A percentile compares a stretch with the other conserved stretches of the same genome.
These are phyloP conservation scores for Chytriomyces sp. DNA, from an alignment of 192 early-diverging fungal species.

Conservation along the genomic window DNA sequence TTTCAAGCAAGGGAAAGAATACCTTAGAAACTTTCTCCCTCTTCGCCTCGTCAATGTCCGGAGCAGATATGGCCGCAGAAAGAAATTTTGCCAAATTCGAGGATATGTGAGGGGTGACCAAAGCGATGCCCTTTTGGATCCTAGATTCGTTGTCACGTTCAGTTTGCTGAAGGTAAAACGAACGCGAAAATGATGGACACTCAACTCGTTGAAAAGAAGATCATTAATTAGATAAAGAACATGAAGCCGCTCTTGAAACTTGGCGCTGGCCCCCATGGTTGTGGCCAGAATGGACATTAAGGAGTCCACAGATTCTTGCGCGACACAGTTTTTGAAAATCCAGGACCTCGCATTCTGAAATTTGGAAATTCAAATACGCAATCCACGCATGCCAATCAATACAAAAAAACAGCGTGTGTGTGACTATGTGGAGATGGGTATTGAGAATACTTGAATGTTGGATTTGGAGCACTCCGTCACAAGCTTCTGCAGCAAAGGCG, in stretches of 20 bases:
- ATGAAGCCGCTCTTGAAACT: conserved; percentile 15
- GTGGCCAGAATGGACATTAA: background rate
- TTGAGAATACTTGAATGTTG: conserved; percentile 12
- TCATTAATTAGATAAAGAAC: conserved; percentile 16
- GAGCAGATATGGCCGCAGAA: background rate
- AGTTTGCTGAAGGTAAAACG: background rate
- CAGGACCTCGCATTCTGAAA: background rate
- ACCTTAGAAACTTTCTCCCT: conserved; percentile 8
- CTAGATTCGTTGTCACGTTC: background rate
- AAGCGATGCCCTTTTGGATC: background rate
- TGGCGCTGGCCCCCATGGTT: background rate
- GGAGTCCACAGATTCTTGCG: background rate
- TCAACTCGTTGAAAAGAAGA: conserved; percentile 8
- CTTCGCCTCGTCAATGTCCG: background rate
- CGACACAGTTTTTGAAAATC: background rate
- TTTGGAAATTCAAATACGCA: too few species aligned
- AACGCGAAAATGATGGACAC: too few species aligned
- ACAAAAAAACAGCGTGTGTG: background rate
- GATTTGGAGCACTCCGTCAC: conserved; percentile 3
- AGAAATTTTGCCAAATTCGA: background rate
- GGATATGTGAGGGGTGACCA: background rate
- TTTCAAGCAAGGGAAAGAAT: background rate
- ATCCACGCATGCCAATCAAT: background rate
- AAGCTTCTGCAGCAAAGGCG: background rate
- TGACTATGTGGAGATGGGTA: background rate